A percentile compares a stretch with the other conserved stretches of the same genome.
phyloP scores from a whole-genome alignment of 164 flowering plant species.

The Magnolia kwangsiensis region DNA sequence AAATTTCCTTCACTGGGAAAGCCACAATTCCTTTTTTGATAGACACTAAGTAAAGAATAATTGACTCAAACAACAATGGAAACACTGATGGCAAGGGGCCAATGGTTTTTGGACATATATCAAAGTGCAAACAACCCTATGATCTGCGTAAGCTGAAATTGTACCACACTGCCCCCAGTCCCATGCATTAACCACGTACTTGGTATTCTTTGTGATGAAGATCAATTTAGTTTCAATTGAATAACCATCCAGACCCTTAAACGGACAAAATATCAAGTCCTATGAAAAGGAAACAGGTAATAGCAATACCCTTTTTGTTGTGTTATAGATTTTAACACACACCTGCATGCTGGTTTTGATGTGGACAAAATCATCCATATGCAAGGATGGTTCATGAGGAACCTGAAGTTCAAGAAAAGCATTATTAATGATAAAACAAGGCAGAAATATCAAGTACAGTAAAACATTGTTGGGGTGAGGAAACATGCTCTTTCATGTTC shows the following conservation, averaged over 20 bases:
- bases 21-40: background rate
- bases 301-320: background rate
- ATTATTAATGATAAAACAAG: background rate
- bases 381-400: slow-evolving; percentile 57
- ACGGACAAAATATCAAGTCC: background rate
- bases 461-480: background rate
- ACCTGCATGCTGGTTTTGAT: slow-evolving; percentile 89
- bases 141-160: too few species aligned
- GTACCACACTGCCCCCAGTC: background rate
- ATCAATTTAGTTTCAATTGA: background rate
- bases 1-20: background rate
- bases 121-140: too few species aligned
- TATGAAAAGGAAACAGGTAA: background rate
- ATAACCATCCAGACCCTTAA: background rate
- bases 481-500: background rate
- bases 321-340: slow-evolving; percentile 3
- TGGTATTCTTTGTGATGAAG: background rate
- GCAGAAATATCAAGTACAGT: background rate
- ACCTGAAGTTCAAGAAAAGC: slow-evolving; percentile 45
- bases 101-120: too few species aligned
- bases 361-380: slow-evolving; percentile 77
- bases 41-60: background rate
- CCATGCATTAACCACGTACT: background rate
- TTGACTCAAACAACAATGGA: background rate
- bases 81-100: too few species aligned